A percentile compares a stretch with the other conserved stretches of the same genome.
Conservation (phyloP, 1,284 basidiomycete genomes). For the Bjerkandera adusta region DNA sequence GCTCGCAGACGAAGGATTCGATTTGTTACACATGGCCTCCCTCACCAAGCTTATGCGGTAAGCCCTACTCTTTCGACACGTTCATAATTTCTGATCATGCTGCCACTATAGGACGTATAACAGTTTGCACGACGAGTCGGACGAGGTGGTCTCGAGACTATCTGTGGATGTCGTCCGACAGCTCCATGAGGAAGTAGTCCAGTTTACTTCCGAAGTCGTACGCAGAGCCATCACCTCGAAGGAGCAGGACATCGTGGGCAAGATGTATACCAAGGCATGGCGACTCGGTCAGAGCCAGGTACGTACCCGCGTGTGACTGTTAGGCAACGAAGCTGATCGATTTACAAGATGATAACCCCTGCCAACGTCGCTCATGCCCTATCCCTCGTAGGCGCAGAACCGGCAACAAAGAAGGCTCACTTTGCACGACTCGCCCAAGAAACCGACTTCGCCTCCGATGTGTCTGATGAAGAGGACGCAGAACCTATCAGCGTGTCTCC, state of each 20-base stretch:
- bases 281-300: conserved; percentile 32
- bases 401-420: conserved; percentile 31
- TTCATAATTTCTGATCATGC: background rate
- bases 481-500: conserved; percentile 1
- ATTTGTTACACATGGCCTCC: conserved; percentile 47
- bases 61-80: conserved; percentile 14
- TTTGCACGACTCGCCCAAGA: conserved; percentile 24
- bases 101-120: conserved; percentile 23
- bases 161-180: conserved; percentile 29
- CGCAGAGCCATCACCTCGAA: conserved; percentile 48
- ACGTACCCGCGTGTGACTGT: conserved; percentile 8
- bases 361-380: conserved; percentile 45
- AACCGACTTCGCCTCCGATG: conserved; percentile 12
- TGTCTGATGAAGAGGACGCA: conserved; percentile 17
- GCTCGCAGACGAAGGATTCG: conserved; percentile 42
- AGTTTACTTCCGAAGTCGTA: conserved; percentile 50
- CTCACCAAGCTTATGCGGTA: conserved; percentile 40
- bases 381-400: conserved; percentile 36
- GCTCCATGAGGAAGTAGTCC: conserved; percentile 41
- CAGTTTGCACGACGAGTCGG: conserved; percentile 34
- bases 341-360: conserved; percentile 31
- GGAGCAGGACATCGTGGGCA: conserved; percentile 55
- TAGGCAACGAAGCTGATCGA: conserved; percentile 22
- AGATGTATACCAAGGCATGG: conserved; percentile 60
- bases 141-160: conserved; percentile 25